Evolutionary conservation across 768 basidiomycete genomes (phyloP), one percentile per base, ranked within the genome.

Genomic region (Agaricus blazei): DNA sequence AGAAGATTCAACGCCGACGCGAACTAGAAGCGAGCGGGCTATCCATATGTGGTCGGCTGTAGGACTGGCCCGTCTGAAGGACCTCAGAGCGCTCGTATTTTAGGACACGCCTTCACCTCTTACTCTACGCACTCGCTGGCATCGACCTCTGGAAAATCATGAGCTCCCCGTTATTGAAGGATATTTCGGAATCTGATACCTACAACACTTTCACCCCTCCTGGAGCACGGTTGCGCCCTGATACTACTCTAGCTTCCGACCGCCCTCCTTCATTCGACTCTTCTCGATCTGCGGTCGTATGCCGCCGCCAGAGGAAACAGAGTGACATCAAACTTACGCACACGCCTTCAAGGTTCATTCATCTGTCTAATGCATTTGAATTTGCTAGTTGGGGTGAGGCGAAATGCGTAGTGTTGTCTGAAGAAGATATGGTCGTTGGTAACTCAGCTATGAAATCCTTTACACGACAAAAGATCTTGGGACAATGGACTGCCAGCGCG

Each of bases 321-420:
- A 70, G 73, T 40, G 75, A 75, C 29, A 66, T 72, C 19, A 79
- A 79, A 58, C 50, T 63, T 19, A 65, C 65, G 5, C 60, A 72
- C 37, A 61, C 75, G 4, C 83, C 82, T 3, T 85, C 86, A 4
- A 79, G 83, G 37, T 86, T 85, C 62, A 65, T 83, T 26, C 77
- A 85, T 58, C 75, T 88, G 37, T 68, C 78, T 12, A 80, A 82
- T 61, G 76, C 82, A 38, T 86, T 87, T 58, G 85, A 87, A 60
- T 90, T 89, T 60, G 80, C 87, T 0, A 86, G 86, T 3, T 87
- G 86, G 85, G 86, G 85, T 1, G 75, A 79, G 4, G 64, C 81
- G 15, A 67, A 68, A 5, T 71, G 73, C 54, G 60, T 87, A 1
- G 71, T 72, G 19, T 72, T 89, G 9, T 66, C 70, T 0, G 57